Base-by-base conservation (phyloP, 2,329 filamentous ascomycete species). In the Diplodia sapinea region DNA sequence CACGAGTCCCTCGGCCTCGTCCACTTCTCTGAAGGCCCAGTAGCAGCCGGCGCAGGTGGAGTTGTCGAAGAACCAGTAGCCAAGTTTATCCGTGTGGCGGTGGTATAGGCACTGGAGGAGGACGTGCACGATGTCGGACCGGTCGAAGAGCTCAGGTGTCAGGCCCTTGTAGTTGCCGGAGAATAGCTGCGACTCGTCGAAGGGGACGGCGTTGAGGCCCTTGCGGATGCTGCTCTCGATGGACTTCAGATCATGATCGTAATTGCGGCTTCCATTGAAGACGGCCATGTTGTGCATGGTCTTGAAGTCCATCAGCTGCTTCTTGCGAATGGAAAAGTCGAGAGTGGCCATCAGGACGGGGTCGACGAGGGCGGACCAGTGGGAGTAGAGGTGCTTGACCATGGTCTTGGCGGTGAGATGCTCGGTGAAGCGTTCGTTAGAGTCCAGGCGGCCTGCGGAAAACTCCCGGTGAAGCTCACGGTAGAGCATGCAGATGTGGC, bases 181-280 rank as follows among this genome's bases (percentile, higher is more conserved):
- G 26, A n/a, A n/a, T 20, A 66, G 64, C 64, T 66, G 52, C 7
- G 52, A 12, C 40, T 66, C 64, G 7, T 66, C 31, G 31, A 66
- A 66, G 13, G 64, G 26, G 29, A 38, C n/a, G 29, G 52, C 26
- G 20, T 66, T 23, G 31, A 67, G 49, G 6, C 55, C 56, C 15
- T 20, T 52, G 56, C 65, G 65, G 31, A 67, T 54, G 43, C 55
- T 47, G 55, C 7, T 23, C 23, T 23, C 52, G 33, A 54, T 33
- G 33, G 20, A 20, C 4, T 23, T 23, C 23, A 20, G 17, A 36
- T 49, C 20, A n/a, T 36, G 51, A 11, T 23, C 38, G n/a, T 51
- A 66, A 8, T 17, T 36, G 52, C 11, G 15, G 31, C 15, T 50
- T 4, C 23, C 33, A 8, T 40, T 23, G 56, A 67, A 67, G 33